phyloP scores from a whole-genome alignment of 805 yeast genomes.

The Kluyveromyces nonfermentans region DNA sequence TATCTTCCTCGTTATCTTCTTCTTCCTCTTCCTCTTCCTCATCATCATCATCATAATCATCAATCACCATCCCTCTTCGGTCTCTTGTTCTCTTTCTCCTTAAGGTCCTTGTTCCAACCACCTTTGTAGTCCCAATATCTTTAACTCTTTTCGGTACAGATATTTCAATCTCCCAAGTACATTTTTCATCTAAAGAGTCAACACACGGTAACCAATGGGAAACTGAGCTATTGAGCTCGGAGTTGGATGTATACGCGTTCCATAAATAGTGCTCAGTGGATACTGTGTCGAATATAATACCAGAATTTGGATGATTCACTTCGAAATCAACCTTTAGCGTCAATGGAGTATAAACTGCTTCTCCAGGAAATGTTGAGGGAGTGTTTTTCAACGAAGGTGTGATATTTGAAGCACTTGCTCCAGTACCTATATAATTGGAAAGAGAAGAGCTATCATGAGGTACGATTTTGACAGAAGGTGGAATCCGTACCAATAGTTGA shows the following conservation, averaged over 20 bases:
- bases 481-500: conserved; percentile 25
- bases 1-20: conserved; percentile 27
- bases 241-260: conserved; percentile 82
- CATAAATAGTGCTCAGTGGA: conserved; percentile 39
- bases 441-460: conserved; percentile 41
- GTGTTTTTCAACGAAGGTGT: conserved; percentile 34
- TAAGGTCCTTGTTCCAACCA: conserved; percentile 22
- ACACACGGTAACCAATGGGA: conserved; percentile 98
- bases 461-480: conserved; percentile 41
- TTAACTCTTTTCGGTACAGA: conserved; percentile 71
- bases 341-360: conserved; percentile 61
- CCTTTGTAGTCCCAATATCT: conserved; percentile 43
- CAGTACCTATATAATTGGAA: conserved; percentile 15
- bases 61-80: conserved; percentile 12
- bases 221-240: conserved; percentile 69
- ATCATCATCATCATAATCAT: conserved; percentile 23
- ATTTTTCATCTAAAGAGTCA: conserved; percentile 77
- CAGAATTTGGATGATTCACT: conserved; percentile 57
- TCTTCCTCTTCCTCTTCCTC: conserved; percentile 31
- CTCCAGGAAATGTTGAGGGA: conserved; percentile 28
- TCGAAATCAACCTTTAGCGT: conserved; percentile 60
- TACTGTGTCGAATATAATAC: conserved; percentile 56
- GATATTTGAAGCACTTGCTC: conserved; percentile 27
- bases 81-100: conserved; percentile 3
- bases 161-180: conserved; percentile 89